Base-by-base conservation (phyloP, 2,329 filamentous ascomycete genomes). In the Alternaria sp. region DNA sequence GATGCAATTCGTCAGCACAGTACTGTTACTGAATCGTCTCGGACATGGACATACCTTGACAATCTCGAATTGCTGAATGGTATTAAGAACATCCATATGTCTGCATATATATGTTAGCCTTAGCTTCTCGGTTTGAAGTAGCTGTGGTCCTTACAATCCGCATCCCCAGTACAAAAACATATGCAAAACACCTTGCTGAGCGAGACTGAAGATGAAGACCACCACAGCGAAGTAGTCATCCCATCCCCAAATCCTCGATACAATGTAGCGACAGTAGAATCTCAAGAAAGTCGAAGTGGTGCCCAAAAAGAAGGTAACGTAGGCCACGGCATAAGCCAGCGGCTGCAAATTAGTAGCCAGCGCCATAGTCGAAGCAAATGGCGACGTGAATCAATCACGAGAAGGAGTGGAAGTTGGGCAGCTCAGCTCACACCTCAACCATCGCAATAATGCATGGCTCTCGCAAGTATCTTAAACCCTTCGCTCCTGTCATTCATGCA, bases 91-190 rank as follows among this genome's bases (percentile, higher is more conserved):
- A 22, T 53, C 38, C 51, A 53, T 53, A 32, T 53, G 51, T 49
- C 46, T 49, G 20, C 12, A 16, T 16, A 2, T 2, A 49, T n/a
- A 12, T 32, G 51, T 53, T 53, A 42, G 36, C 18, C 24, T 5
- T 24, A 28, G 16, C 18, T 26, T 11, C 8, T 38, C 11, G 12
- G 20, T 20, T 12, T 3, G 16, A 26, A 24, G 32, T 26, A 38
- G 20, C 30, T 26, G 34, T 6, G 2, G 18, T 41, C 48, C 68
- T 64, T 58, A 71, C 67, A 65, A 39, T 41, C 68, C 68, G 28
- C 67, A 67, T n/a, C 68, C 69, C 34, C 59, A 62, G 16, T 66
- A 59, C 1, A 73, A 51, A 41, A 73, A 72, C 41, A 72, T 59
- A 5, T 72, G 69, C 20, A 72, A 43, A 11, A 71, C 54, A 5